Percentiles rank a stretch among this genome's conserved stretches.
Conservation (phyloP, 1,284 basidiomycete species). For the Anthracocystis walkeri region DNA sequence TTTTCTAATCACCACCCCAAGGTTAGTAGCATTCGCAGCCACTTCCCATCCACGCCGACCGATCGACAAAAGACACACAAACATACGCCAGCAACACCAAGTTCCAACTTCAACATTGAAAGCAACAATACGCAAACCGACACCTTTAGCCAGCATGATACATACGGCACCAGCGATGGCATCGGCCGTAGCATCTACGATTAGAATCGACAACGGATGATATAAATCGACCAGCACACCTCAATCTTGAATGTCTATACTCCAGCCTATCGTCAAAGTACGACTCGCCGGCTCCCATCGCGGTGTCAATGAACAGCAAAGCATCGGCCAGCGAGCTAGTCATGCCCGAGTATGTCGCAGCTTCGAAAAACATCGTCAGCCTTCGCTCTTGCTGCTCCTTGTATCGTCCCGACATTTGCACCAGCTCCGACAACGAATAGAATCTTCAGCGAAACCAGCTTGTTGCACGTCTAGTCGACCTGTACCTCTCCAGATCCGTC, state of each 20-base stretch:
- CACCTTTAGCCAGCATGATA: conserved; percentile 1
- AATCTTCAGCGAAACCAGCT: too few species aligned
- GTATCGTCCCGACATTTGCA: not conserved
- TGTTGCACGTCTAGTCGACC: conserved; percentile 16
- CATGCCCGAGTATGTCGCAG: not conserved
- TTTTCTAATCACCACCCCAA: conserved; percentile 43
- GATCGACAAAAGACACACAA: conserved; percentile 7
- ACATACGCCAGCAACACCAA: not conserved
- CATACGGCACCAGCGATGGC: not conserved
- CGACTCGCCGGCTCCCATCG: not conserved
- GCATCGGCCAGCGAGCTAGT: not conserved
- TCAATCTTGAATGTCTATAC: conserved; percentile 6
- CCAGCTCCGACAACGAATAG: too few species aligned
- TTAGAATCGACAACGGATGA: conserved; percentile 28
- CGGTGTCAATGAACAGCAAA: not conserved
- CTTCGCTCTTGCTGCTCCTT: not conserved
- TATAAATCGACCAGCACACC: not conserved
- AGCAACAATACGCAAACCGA: not conserved
- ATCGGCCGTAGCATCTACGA: not conserved
- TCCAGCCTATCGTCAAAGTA: not conserved
- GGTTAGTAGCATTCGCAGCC: conserved; percentile 41
- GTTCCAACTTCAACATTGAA: not conserved
- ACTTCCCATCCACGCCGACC: conserved; percentile 9
- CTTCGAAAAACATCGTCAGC: not conserved
- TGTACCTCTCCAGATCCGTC: conserved; percentile 55